Evolutionary conservation across 1,284 basidiomycete species (phyloP), one percentile per base, ranked within the genome.

Genomic region (Papiliotrema laurentii): DNA sequence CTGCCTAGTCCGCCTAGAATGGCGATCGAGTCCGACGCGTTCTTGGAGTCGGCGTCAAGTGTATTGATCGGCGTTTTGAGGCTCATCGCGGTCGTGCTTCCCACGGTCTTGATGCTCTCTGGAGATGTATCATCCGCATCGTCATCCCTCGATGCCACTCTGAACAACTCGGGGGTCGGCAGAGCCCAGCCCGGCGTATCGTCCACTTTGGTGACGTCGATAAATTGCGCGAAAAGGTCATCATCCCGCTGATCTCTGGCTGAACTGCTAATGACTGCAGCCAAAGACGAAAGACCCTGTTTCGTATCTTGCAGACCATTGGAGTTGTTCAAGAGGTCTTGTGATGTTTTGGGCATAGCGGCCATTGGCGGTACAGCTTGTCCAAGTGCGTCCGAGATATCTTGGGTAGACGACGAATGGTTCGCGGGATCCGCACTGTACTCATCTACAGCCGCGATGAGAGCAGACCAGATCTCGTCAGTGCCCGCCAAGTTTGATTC

Each of bases 151-250:
- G 18, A 22, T 21, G 49, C 14, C 9, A 37, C 45, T n/a, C 38
- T 35, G 37, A 55, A 48, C 4, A 64, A 53, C 34, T 64, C 63
- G 16, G 63, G 63, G 2, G 63, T 64, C 3, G 60, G 56, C 9
- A 59, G 28, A 24, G 43, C 19, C 35, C 41, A 46, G 10, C 5
- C 9, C 6, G 27, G 18, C 16, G 31, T 14, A 11, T 53, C 51
- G 22, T 49, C 46, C 21, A 56, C 31, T 33, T 60, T 54, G 5
- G 54, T 30, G 2, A 49, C 36, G 41, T 64, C 63, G 35, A 65
- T 50, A 49, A 55, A 65, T 24, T 63, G 51, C 26, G 52, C 56
- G 43, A 65, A 65, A 11, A 61, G 40, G 7, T 63, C 63, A 21
- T 56, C 47, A 21, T 61, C 57, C n/a, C n/a, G n/a, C n/a, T n/a